These are phyloP conservation scores for Calonectria leucothoes DNA, from an alignment of 2,329 filamentous ascomycete species.

Conservation along the genomic window DNA sequence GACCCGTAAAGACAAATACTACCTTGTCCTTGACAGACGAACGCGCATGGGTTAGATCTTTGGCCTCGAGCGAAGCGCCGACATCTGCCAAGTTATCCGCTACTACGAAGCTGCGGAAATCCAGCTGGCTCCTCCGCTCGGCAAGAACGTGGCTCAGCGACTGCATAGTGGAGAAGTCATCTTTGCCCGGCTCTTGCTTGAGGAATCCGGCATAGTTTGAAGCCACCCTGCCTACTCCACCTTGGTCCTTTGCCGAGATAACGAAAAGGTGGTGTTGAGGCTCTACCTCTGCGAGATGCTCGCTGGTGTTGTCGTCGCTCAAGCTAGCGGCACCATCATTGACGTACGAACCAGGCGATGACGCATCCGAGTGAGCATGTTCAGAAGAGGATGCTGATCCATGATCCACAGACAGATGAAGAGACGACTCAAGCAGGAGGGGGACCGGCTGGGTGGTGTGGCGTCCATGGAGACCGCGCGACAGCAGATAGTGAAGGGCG, in stretches of 20 bases:
- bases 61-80: background rate
- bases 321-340: background rate
- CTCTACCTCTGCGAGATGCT: background rate
- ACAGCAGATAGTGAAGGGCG: conserved; percentile 18
- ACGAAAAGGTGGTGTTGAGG: background rate
- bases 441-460: background rate
- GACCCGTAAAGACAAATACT: conserved; percentile 46
- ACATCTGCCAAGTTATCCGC: background rate
- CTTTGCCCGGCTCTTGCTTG: background rate
- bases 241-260: background rate
- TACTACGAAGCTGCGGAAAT: background rate
- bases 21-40: background rate
- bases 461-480: background rate
- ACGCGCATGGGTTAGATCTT: background rate
- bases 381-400: background rate
- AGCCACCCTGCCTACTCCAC: background rate
- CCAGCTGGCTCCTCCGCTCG: background rate
- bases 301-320: background rate
- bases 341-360: too few relatives aligned
- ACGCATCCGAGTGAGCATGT: background rate
- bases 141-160: background rate
- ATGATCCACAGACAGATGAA: background rate
- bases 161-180: background rate
- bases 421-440: background rate
- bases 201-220: background rate